phyloP scores from a whole-genome alignment of 2,329 filamentous ascomycete species.

The Fusarium liriodendri region DNA sequence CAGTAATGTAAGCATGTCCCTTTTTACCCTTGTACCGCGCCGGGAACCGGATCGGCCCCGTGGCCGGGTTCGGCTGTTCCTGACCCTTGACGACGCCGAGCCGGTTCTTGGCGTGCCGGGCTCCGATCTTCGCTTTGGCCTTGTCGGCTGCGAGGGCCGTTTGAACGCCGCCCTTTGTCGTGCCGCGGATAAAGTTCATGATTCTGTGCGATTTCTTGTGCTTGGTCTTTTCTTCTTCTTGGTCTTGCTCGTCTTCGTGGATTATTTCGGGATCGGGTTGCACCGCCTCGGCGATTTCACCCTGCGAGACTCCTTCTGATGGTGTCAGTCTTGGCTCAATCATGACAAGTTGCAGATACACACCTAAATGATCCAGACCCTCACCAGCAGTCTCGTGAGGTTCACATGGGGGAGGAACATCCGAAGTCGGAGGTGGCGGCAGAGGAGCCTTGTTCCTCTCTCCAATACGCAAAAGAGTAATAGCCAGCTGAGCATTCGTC shows the following conservation, averaged over 20 bases:
- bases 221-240: conserved; percentile 60
- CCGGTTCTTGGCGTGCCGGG: conserved; percentile 74
- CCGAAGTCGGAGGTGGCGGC: conserved; percentile 64
- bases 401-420: conserved; percentile 49
- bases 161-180: conserved; percentile 77
- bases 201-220: conserved; percentile 59
- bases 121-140: conserved; percentile 70
- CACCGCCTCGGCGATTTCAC: conserved; percentile 75
- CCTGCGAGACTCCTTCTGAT: conserved; percentile 62
- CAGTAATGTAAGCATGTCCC: conserved; percentile 78
- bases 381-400: conserved; percentile 59
- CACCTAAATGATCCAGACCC: conserved; percentile 51
- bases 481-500: conserved; percentile 85
- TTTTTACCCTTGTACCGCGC: conserved; percentile 76
- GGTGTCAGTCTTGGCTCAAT: conserved; percentile 29
- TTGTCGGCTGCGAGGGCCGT: conserved; percentile 78
- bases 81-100: conserved; percentile 72
- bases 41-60: conserved; percentile 82
- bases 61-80: conserved; percentile 52
- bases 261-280: conserved; percentile 53
- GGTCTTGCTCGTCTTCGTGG: conserved; percentile 52
- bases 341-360: conserved; percentile 2
- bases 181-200: conserved; percentile 74
- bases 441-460: conserved; percentile 85
- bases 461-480: conserved; percentile 84